Conservation (phyloP, 805 yeast species). For the Ogataea populi-albae region DNA sequence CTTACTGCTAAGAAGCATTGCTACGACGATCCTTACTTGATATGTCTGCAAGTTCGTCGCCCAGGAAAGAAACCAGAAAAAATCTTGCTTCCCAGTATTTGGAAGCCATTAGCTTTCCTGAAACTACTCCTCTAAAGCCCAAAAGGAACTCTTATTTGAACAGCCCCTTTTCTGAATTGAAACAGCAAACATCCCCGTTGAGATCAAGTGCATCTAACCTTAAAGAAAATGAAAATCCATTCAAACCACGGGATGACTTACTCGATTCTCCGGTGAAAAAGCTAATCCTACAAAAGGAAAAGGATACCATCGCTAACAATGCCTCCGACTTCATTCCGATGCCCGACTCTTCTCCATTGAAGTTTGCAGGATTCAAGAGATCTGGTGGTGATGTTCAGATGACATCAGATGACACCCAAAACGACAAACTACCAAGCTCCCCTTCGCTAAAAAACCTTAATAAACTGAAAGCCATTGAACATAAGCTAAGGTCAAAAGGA, state of each 20-base stretch:
- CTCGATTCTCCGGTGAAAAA: conserved; percentile 31
- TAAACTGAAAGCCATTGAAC: conserved; percentile 31
- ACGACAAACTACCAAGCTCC: conserved; percentile 31
- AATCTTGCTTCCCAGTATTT: conserved; percentile 31
- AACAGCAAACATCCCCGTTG: conserved; percentile 8
- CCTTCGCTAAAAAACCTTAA: conserved; percentile 36
- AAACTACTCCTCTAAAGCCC: conserved; percentile 21
- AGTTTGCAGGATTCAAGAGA: conserved; percentile 17
- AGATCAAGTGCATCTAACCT: conserved; percentile 13
- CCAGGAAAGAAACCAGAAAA: conserved; percentile 20
- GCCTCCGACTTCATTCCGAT: conserved; percentile 25
- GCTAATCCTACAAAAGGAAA: conserved; percentile 33
- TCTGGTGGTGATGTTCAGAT: conserved; percentile 6
- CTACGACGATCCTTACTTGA: neutral
- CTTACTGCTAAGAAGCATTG: too few species aligned
- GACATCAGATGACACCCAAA: too few species aligned
- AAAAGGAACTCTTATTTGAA: conserved; percentile 5
- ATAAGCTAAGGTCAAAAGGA: conserved; percentile 19
- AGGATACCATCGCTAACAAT: conserved; percentile 26
- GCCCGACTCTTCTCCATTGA: conserved; percentile 22
- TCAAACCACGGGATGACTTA: conserved; percentile 10
- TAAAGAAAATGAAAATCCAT: conserved; percentile 28
- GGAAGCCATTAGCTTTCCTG: conserved; percentile 29
- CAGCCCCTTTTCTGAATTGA: conserved; percentile 8
- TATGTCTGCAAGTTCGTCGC: conserved; percentile 20